Conservation (phyloP, 768 basidiomycete genomes). For the Sarcodon sp. region DNA sequence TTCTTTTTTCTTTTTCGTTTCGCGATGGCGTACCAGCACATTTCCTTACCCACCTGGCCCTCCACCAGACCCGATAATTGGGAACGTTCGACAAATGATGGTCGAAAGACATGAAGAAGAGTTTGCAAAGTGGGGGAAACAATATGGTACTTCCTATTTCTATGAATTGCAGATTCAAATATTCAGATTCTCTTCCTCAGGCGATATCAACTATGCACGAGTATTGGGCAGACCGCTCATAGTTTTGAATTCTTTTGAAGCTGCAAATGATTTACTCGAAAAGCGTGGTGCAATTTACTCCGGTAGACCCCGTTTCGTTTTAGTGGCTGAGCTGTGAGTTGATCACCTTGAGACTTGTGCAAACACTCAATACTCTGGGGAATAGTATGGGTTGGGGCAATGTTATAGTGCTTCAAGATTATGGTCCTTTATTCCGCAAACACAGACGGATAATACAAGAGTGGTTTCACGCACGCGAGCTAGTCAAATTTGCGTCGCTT, state of each 20-base stretch:
- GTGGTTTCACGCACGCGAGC: conserved; percentile 8
- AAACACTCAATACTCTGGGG: conserved; percentile 1
- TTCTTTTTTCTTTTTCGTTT: too few relatives aligned
- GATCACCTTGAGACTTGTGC: neutral
- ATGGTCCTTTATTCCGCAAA: conserved; percentile 16
- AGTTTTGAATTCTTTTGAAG: conserved; percentile 18
- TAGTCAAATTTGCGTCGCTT: conserved; percentile 9
- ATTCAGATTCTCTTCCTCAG: conserved; percentile 7
- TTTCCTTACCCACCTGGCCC: conserved; percentile 16
- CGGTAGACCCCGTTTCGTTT: conserved; percentile 17
- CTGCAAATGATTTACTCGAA: conserved; percentile 21
- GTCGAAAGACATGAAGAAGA: conserved; percentile 10
- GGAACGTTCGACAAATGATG: conserved; percentile 17
- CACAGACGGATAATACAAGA: conserved; percentile 17
- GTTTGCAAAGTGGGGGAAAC: conserved; percentile 14
- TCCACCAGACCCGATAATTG: conserved; percentile 15
- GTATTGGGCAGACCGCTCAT: conserved; percentile 16
- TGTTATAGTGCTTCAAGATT: conserved; percentile 7
- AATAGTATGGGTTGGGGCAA: conserved; percentile 11
- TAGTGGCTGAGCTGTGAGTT: conserved; percentile 15
- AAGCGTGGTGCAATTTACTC: conserved; percentile 19
- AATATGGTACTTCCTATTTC: conserved; percentile 12
- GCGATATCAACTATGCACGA: conserved; percentile 18
- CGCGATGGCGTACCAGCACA: neutral
- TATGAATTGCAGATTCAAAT: conserved; percentile 3